A percentile compares a stretch with the other conserved stretches of the same genome.
Conservation (phyloP, 768 basidiomycete species). For the Leccinum subgranulosum region DNA sequence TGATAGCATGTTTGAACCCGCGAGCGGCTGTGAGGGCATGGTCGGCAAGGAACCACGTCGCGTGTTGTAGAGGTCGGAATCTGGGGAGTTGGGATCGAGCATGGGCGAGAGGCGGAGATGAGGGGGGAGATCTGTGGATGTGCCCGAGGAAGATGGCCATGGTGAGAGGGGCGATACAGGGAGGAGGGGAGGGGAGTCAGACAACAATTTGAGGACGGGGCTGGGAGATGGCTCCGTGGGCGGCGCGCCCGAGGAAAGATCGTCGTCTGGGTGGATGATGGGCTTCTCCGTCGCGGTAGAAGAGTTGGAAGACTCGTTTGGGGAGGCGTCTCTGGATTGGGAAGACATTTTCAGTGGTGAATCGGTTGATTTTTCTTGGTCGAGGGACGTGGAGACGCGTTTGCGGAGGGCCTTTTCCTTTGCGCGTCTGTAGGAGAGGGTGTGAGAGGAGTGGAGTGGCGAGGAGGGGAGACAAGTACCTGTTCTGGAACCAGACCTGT, state of each 20-base stretch:
- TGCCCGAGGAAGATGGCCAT: constrained; percentile 38
- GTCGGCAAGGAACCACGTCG: constrained; percentile 58
- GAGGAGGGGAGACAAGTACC: constrained; percentile 39
- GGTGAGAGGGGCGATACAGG: constrained; percentile 4
- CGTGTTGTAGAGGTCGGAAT: constrained; percentile 33
- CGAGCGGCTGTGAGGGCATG: constrained; percentile 28
- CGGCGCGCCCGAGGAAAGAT: constrained; percentile 1
- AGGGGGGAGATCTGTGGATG: constrained; percentile 18
- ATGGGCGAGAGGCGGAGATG: constrained; percentile 22
- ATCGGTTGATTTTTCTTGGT: constrained; percentile 15
- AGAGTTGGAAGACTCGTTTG: constrained; percentile 30
- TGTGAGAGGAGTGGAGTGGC: constrained; percentile 11
- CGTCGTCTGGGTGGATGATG: constrained; percentile 22
- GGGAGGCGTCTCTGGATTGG: constrained; percentile 22
- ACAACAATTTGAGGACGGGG: constrained; percentile 22
- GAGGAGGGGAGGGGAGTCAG: constrained; percentile 19
- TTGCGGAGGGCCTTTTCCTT: constrained; percentile 74
- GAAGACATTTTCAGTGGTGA: constrained; percentile 11
- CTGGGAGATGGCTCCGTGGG: constrained; percentile 5
- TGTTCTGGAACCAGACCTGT: constrained; percentile 91
- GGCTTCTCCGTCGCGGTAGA: constrained; percentile 42
- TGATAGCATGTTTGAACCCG: constrained; percentile 32
- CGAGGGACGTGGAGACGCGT: constrained; percentile 36
- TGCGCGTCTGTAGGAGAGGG: constrained; percentile 54
- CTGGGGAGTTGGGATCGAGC: constrained; percentile 20